These are phyloP conservation scores for Cyclocybe aegerita DNA, from an alignment of 768 basidiomycete species.

Conservation along the genomic window DNA sequence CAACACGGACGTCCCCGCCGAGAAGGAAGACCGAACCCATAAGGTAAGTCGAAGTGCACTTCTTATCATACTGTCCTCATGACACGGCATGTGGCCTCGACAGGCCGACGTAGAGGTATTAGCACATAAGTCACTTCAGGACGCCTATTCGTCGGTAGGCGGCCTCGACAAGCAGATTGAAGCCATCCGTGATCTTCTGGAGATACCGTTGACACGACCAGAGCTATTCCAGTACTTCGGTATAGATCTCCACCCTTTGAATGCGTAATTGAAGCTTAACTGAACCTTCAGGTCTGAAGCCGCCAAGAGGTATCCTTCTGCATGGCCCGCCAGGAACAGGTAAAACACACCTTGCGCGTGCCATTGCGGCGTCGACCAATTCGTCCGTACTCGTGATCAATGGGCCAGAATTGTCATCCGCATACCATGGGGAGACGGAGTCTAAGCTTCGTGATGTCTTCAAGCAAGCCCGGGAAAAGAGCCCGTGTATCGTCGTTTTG, in stretches of 20 bases:
- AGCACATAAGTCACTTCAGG: slow-evolving; percentile 36
- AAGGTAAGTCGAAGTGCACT: slow-evolving; percentile 29
- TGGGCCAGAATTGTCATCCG: slow-evolving; percentile 92
- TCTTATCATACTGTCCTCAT: slow-evolving; percentile 9
- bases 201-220: slow-evolving; percentile 31
- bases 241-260: slow-evolving; percentile 11
- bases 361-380: slow-evolving; percentile 84
- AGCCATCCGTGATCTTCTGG: slow-evolving; percentile 53
- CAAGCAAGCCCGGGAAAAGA: slow-evolving; percentile 73
- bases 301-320: slow-evolving; percentile 92
- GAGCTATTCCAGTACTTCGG: slow-evolving; percentile 34
- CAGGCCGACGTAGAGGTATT: slow-evolving; percentile 50
- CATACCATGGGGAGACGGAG: slow-evolving; percentile 98
- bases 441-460: slow-evolving; percentile 88
- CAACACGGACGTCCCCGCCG: slow-evolving; percentile 24
- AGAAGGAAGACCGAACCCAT: slow-evolving; percentile 24
- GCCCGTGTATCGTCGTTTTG: slow-evolving; percentile 91
- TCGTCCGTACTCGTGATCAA: slow-evolving; percentile 92
- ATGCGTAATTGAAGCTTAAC: neutral
- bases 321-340: slow-evolving; percentile 98
- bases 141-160: slow-evolving; percentile 83
- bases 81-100: slow-evolving; percentile 9
- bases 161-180: slow-evolving; percentile 87
- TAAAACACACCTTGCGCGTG: slow-evolving; percentile 94
- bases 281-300: slow-evolving; percentile 66